phyloP scores from a whole-genome alignment of 2,329 filamentous ascomycete genomes.

The Fusarium xylarioides region DNA sequence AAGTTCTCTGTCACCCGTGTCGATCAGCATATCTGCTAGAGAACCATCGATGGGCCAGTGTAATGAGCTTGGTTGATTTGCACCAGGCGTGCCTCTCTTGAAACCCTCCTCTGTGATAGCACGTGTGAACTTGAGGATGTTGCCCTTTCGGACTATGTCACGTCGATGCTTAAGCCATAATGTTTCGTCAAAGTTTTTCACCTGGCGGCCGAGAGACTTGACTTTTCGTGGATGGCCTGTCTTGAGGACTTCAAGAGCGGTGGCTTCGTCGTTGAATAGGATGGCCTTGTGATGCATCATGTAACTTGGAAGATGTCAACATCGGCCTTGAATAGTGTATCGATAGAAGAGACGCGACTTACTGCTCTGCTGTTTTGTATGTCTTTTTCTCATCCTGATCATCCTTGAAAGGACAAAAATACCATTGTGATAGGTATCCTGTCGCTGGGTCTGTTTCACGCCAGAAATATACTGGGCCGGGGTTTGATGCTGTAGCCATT shows the following conservation, averaged over 20 bases:
- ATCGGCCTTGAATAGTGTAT: not conserved
- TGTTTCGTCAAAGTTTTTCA: constrained; percentile 60
- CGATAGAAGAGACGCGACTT: constrained; percentile 17
- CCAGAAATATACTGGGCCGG: constrained; percentile 57
- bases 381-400: constrained; percentile 47
- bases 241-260: constrained; percentile 59
- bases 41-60: constrained; percentile 47
- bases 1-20: constrained; percentile 67
- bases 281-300: constrained; percentile 66
- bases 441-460: constrained; percentile 55
- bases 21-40: constrained; percentile 60
- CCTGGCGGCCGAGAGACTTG: constrained; percentile 64
- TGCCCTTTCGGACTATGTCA: constrained; percentile 66
- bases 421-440: constrained; percentile 73
- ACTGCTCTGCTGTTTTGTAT: constrained; percentile 64
- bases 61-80: constrained; percentile 17
- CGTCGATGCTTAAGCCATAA: constrained; percentile 62
- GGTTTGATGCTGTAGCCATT: constrained; percentile 14
- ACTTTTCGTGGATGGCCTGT: constrained; percentile 57
- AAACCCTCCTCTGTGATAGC: constrained; percentile 47
- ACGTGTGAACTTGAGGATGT: constrained; percentile 66
- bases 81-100: constrained; percentile 34
- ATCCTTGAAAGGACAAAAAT: constrained; percentile 58
- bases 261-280: constrained; percentile 56
- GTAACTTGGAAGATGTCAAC: constrained; percentile 49